phyloP scores from a whole-genome alignment of 441 rosid genomes.

The Bocquillonia castaneifolia region DNA sequence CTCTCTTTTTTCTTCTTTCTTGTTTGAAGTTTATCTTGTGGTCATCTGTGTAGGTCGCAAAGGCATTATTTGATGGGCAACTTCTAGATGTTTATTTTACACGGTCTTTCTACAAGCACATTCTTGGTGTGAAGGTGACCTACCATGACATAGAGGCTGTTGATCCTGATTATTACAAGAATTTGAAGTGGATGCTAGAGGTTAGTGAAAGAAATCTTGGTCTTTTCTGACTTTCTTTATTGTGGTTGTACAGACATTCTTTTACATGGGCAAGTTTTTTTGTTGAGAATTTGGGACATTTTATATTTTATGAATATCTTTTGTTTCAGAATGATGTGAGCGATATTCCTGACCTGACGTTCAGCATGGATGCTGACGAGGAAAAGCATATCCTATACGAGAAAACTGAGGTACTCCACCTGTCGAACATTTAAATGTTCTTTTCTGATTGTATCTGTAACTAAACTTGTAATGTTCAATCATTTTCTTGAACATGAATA shows the following conservation, averaged over 20 bases:
- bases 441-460: too few relatives aligned
- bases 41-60: constrained; percentile 74
- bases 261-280: too few relatives aligned
- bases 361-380: constrained; percentile 96
- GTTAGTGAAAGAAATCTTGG: constrained; percentile 39
- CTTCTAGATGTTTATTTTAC: constrained; percentile 94
- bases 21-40: too few relatives aligned
- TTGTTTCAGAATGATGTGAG: constrained; percentile 74
- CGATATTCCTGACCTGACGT: constrained; percentile 75
- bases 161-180: constrained; percentile 83
- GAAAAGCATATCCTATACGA: constrained; percentile 86
- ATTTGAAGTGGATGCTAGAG: constrained; percentile 96
- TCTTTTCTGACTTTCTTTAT: too few relatives aligned
- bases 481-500: constrained; percentile 20
- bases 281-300: too few relatives aligned
- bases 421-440: too few relatives aligned
- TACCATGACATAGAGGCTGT: constrained; percentile 96
- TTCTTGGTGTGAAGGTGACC: constrained; percentile 80
- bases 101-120: constrained; percentile 95
- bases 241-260: too few relatives aligned
- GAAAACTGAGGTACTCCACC: constrained; percentile 69
- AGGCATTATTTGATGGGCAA: constrained; percentile 91
- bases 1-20: too few relatives aligned
- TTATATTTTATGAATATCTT: too few relatives aligned
- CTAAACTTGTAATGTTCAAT: constrained; percentile 29